Evolutionary conservation across 345 rosid species (phyloP), one percentile per base, ranked within the genome.

Genomic region (Lepidium africanum): DNA sequence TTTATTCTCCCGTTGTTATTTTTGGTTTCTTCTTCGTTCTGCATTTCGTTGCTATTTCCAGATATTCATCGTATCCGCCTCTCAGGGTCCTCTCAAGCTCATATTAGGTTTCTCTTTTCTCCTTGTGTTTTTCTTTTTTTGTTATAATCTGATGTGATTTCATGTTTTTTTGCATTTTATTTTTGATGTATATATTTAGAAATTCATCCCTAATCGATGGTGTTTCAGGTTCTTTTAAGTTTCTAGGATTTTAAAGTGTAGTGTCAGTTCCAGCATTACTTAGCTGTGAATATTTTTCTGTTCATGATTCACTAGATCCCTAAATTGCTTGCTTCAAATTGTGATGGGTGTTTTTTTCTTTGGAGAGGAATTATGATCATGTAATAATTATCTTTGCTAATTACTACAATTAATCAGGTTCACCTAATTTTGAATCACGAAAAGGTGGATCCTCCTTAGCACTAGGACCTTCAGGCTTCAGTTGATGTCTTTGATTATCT

Each of bases 381-480:
- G n/a, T n/a, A n/a, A n/a, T 15, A 5, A 49, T 46, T 43, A 30
- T 14, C 2, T 67, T 62, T 39, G 59, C 9, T 25, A 25, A n/a
- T n/a, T n/a, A n/a, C n/a, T 25, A 25, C 15, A 45, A 66, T 50
- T 42, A 36, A 38, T 39, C 78, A 88, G 95, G 86, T 7, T 79
- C 73, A 37, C 79, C 77, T 47, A 71, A 80, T 73, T 75, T 88
- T 39, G 87, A 84, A 76, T 75, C 79, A 38, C 82, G 86, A 85
- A 84, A 80, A 75, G 80, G 80, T 77, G 96, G 73, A 51, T 47
- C 77, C 47, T 63, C 82, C 8, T 76, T 72, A 68, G 91, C 97
- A 5, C 91, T 96, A 1, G 85, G 84, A 51, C 88, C n/a, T n/a
- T n/a, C n/a, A n/a, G n/a, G n/a, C 95, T 50, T 75, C 84, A 40